phyloP scores from a whole-genome alignment of 2,329 filamentous ascomycete genomes.

The Magnaporthales sp. region DNA sequence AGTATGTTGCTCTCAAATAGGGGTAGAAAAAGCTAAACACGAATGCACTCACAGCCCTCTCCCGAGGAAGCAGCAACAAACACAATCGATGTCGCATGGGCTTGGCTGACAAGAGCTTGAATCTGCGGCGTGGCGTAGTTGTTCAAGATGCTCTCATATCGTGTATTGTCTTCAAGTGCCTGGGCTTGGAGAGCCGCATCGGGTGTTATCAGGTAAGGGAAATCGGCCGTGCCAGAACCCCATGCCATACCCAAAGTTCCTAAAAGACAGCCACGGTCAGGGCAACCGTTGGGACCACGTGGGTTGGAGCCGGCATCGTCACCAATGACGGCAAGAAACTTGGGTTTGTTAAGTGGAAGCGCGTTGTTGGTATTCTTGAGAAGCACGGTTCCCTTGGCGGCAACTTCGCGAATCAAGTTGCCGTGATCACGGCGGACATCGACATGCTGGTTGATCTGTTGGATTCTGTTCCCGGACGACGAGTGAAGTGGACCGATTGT shows the following conservation, averaged over 20 bases:
- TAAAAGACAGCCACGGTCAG: constrained; percentile 51
- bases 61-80: constrained; percentile 85
- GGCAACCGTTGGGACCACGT: constrained; percentile 70
- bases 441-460: constrained; percentile 70
- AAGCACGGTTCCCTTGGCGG: constrained; percentile 73
- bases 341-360: constrained; percentile 72
- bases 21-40: not conserved
- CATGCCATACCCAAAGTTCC: constrained; percentile 67
- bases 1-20: not conserved
- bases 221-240: constrained; percentile 67
- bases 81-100: constrained; percentile 66
- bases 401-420: constrained; percentile 64
- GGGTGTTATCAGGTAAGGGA: constrained; percentile 69
- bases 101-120: constrained; percentile 48
- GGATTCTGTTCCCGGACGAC: constrained; percentile 51
- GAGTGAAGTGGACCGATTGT: constrained; percentile 64
- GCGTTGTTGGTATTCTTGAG: constrained; percentile 74
- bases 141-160: constrained; percentile 58
- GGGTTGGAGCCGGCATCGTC: constrained; percentile 72
- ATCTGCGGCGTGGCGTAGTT: constrained; percentile 56
- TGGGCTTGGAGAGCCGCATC: constrained; percentile 59
- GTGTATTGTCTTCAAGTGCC: constrained; percentile 48
- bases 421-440: constrained; percentile 75
- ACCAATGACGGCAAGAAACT: constrained; percentile 69
- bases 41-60: constrained; percentile 45